Evolutionary conservation across 1,284 basidiomycete species (phyloP).

Genomic region (Mycosarcoma mackinlayi): DNA sequence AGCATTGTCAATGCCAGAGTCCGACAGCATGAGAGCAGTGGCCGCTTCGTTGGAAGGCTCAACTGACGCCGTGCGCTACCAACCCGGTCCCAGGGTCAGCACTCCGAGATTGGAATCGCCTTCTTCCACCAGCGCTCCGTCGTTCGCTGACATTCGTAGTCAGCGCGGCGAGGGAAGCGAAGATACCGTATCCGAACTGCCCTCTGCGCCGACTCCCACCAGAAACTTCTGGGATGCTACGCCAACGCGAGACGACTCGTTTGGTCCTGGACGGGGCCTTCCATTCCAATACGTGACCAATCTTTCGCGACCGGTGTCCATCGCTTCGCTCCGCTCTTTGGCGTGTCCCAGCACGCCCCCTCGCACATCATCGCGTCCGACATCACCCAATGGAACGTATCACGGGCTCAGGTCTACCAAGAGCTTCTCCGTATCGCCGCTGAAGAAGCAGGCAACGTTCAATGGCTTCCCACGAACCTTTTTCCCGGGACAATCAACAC

Average conservation of each 20-base stretch:
- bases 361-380: slow-evolving; percentile 28
- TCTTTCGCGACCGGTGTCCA: slow-evolving; percentile 32
- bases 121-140: slow-evolving; percentile 15
- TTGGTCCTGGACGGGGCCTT: slow-evolving; percentile 6
- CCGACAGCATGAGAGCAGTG: slow-evolving; percentile 38
- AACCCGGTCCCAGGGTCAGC: slow-evolving; percentile 25
- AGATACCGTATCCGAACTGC: slow-evolving; percentile 24
- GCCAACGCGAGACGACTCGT: neutral
- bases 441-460: slow-evolving; percentile 31
- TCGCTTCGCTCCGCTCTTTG: slow-evolving; percentile 35
- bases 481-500: slow-evolving; percentile 11
- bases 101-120: slow-evolving; percentile 32
- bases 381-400: slow-evolving; percentile 24
- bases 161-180: slow-evolving; percentile 17
- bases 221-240: slow-evolving; percentile 15
- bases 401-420: slow-evolving; percentile 13
- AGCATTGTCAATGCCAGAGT: slow-evolving; percentile 22
- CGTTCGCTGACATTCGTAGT: slow-evolving; percentile 14
- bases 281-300: slow-evolving; percentile 46
- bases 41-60: slow-evolving; percentile 30
- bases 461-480: slow-evolving; percentile 37
- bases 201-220: neutral
- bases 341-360: slow-evolving; percentile 35
- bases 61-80: slow-evolving; percentile 18
- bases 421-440: slow-evolving; percentile 25